Conservation (phyloP, 2,329 filamentous ascomycete genomes). For the Aspergillus sergii region DNA sequence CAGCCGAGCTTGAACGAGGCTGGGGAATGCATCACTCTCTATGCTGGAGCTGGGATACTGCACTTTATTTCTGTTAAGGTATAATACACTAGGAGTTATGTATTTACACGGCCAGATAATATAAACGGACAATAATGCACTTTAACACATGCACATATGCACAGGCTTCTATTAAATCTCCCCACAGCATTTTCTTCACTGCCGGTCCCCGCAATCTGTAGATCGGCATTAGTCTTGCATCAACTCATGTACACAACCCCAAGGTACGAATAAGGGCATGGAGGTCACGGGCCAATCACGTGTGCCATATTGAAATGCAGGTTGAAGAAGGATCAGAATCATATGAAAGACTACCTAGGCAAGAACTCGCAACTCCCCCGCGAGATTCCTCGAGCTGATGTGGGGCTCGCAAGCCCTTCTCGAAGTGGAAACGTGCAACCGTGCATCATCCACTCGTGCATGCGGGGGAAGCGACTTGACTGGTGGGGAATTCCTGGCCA, state of each 20-base stretch:
- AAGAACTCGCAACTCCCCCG: not conserved
- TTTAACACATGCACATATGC: not conserved
- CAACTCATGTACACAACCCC: not conserved
- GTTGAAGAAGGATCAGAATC: not conserved
- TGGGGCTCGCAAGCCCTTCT: not conserved
- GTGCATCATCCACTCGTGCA: too few species aligned
- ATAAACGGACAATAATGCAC: not conserved
- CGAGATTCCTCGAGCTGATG: not conserved
- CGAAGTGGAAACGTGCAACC: not conserved
- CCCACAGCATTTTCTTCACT: too few species aligned
- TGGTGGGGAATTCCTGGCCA: not conserved
- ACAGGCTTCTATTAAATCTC: too few species aligned
- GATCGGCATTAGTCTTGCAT: not conserved
- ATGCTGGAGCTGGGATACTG: too few species aligned
- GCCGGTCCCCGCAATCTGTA: not conserved
- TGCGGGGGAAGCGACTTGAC: not conserved
- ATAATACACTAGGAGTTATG: not conserved
- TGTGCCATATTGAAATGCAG: not conserved
- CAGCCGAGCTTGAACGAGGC: constrained; percentile 34
- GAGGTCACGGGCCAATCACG: not conserved
- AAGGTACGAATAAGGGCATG: not conserved
- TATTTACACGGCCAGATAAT: not conserved
- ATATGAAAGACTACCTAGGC: not conserved
- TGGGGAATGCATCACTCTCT: not conserved
- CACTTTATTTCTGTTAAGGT: too few species aligned